These are phyloP conservation scores for Trematosphaeria pertusa DNA, from an alignment of 2,329 filamentous ascomycete genomes.

Conservation along the genomic window DNA sequence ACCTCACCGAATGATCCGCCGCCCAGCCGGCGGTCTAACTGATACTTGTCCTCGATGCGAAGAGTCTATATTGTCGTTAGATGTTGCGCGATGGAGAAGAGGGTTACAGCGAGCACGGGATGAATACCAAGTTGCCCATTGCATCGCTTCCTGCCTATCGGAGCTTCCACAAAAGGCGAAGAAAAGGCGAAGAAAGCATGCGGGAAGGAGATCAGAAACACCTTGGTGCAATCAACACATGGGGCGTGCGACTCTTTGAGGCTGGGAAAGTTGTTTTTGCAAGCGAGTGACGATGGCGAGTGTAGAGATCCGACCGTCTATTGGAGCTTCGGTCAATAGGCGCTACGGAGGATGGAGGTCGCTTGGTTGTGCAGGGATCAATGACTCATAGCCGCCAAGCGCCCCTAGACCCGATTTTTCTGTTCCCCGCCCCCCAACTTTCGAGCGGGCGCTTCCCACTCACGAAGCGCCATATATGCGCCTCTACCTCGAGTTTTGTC, in stretches of 20 bases:
- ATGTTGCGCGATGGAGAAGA: not conserved
- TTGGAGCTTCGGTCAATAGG: not conserved
- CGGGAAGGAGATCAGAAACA: no score
- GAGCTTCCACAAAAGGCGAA: not conserved
- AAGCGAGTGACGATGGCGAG: no score
- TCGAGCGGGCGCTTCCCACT: no score
- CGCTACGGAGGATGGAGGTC: not conserved
- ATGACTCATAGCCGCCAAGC: conserved; percentile 2
- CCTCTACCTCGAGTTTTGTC: no score
- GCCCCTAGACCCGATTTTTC: not conserved
- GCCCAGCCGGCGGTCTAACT: conserved; percentile 16
- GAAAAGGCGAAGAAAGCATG: no score
- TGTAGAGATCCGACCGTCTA: no score
- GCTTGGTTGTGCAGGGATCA: not conserved
- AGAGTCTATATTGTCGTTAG: conserved; percentile 7
- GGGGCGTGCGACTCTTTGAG: no score
- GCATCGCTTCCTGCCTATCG: conserved; percentile 4
- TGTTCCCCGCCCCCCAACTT: no score
- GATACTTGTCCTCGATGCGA: conserved; percentile 17
- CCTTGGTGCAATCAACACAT: no score
- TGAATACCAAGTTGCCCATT: conserved; percentile 12
- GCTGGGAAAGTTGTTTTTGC: no score
- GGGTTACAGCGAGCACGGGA: conserved; percentile 2
- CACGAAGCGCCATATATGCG: no score
- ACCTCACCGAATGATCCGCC: conserved; percentile 16